Evolutionary conservation across 257 asterid species (phyloP), one percentile per base, ranked within the genome.

Genomic region (Ilex aquifolium): DNA sequence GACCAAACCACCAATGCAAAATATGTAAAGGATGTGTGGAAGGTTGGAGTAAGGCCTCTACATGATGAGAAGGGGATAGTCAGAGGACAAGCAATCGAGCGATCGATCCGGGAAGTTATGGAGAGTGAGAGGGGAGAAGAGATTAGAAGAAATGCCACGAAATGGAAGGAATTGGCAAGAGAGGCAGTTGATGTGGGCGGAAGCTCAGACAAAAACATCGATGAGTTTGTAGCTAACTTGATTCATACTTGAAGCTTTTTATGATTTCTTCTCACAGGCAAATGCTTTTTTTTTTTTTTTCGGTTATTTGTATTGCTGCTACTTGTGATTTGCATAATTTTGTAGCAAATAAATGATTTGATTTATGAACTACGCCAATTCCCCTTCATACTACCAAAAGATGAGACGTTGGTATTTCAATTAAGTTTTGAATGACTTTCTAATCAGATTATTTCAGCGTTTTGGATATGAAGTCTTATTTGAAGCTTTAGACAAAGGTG

Each of bases 1-100:
- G 89, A 85, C 57, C 92, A 85, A 39, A 44, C 67, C 8, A 85
- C 80, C 2, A 74, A 74, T 12, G 79, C 87, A 0, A 82, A 80
- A 58, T 13, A 75, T 29, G 66, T 80, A 3, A 51, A 13, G 15
- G 79, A 80, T 21, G 76, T 78, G 13, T 85, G 93, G 89, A 8
- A 13, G 6, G 48, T 30, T 0, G 89, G 89, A 3, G 64, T 85
- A 21, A 74, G 75, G 6, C 72, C 76, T 3, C 36, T 36, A 60
- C 44, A n/a, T 2, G 76, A 59, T 63, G 83, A 17, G 1, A 10
- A 67, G 8, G 86, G 80, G 27, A 49, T 77, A 11, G 85, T 72
- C 6, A 50, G 7, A 31, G 69, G 81, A 39, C 76, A 74, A 0
- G 76, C 65, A 27, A 70, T 79, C 0, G 69, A 27, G 3, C 70